Conservation (phyloP, 2,329 filamentous ascomycete genomes). For the Aspergillus fischeri region DNA sequence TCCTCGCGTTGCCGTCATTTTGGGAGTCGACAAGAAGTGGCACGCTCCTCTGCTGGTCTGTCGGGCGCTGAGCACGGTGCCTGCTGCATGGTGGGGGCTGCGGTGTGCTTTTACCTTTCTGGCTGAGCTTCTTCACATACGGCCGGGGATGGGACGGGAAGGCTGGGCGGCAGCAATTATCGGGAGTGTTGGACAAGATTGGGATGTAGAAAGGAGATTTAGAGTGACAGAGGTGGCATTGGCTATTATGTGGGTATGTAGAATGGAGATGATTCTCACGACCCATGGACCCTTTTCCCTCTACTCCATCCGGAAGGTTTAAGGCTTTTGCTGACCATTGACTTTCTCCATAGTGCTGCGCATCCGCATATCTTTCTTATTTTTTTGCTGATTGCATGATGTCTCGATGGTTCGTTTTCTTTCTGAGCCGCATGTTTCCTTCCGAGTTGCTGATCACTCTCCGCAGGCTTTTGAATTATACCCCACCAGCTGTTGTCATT, state of each 20-base stretch:
- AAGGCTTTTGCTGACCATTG: conserved; percentile 3
- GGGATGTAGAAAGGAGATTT: conserved; percentile 48
- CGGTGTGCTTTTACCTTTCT: conserved; percentile 66
- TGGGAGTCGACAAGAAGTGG: conserved; percentile 69
- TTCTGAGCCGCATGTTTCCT: background rate
- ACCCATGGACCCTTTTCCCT: background rate
- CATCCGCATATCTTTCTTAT: conserved; percentile 73
- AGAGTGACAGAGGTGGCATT: conserved; percentile 65
- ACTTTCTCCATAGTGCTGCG: conserved; percentile 57
- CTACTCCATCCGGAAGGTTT: background rate
- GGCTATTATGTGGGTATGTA: conserved; percentile 68
- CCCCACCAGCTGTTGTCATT: conserved; percentile 70
- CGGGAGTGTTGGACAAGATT: conserved; percentile 34
- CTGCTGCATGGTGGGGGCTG: conserved; percentile 68
- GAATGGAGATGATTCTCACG: conserved; percentile 21
- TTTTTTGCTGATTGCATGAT: conserved; percentile 82
- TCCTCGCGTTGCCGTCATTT: conserved; percentile 71
- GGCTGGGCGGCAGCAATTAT: conserved; percentile 38
- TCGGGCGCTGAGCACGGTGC: conserved; percentile 66
- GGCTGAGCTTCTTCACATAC: conserved; percentile 55
- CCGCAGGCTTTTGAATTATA: conserved; percentile 74
- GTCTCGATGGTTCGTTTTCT: conserved; percentile 64
- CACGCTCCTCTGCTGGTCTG: conserved; percentile 69
- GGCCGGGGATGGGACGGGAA: conserved; percentile 40
- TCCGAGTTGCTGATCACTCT: background rate